Evolutionary conservation across 371 early-diverging fungal genomes (phyloP).

Genomic region (Sporodiniella umbellata): DNA sequence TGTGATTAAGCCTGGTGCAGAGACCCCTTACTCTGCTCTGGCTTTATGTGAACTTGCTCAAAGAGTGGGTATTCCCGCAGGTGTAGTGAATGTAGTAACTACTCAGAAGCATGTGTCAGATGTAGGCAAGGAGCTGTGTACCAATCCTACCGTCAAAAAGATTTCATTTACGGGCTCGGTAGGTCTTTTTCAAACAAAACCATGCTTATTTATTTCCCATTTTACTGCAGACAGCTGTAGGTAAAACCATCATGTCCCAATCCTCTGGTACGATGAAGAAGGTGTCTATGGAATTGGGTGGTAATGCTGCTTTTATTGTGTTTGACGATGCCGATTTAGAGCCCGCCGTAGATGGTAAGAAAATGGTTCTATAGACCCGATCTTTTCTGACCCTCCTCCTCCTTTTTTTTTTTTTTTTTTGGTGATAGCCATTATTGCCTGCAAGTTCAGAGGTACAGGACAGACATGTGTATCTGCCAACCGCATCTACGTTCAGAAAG

Average conservation of each 20-base stretch:
- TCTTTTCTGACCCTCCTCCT: too few relatives aligned
- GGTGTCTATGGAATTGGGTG: constrained; percentile 79
- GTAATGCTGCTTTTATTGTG: constrained; percentile 89
- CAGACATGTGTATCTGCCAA: constrained; percentile 88
- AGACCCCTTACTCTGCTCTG: constrained; percentile 84
- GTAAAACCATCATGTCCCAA: constrained; percentile 73
- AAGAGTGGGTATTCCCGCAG: constrained; percentile 86
- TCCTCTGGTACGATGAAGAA: constrained; percentile 74
- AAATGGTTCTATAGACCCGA: too few relatives aligned
- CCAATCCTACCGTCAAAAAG: constrained; percentile 64
- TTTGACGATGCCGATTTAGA: constrained; percentile 80
- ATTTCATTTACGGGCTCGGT: constrained; percentile 85
- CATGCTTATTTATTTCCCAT: neutral
- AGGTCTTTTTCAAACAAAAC: constrained; percentile 11
- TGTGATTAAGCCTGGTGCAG: constrained; percentile 74
- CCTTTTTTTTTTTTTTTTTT: too few relatives aligned
- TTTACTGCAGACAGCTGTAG: constrained; percentile 55
- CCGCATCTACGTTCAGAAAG: constrained; percentile 81
- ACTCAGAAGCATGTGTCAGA: constrained; percentile 57
- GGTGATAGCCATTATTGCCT: constrained; percentile 44
- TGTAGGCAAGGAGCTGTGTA: constrained; percentile 68
- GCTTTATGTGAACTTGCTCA: constrained; percentile 72
- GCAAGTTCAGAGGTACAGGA: constrained; percentile 86
- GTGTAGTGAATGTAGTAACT: constrained; percentile 81
- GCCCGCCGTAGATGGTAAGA: constrained; percentile 55